Evolutionary conservation across 2,329 filamentous ascomycete species (phyloP), one percentile per base, ranked within the genome.

Genomic region (Aaosphaeria pasadenensis): DNA sequence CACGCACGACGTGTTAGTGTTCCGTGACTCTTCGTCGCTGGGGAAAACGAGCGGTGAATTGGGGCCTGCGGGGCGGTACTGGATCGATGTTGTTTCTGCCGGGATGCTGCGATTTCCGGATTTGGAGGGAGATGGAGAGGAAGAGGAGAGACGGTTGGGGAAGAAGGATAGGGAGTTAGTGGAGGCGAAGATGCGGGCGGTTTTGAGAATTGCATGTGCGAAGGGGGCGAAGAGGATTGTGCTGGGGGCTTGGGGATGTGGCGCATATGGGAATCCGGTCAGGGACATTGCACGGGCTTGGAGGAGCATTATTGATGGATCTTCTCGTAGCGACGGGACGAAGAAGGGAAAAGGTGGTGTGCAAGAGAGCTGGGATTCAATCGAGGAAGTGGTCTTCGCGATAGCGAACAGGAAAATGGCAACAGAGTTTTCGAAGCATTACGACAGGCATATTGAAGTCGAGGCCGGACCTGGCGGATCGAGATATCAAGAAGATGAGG

Each of bases 231-330:
- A 67, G 35, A 76, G 70, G 47, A 56, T 86, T 0, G 78, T 87
- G 0, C 69, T 86, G 0, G 84, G 84, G 0, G 82, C 83, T 0
- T 86, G 83, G 82, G 84, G 84, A 0, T 85, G 82, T 50, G 83
- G 83, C 3, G 81, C 81, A 0, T 83, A 84, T 48, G 82, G 81
- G 0, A 86, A 86, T 52, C 84, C 83, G 0, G 76, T 83, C 0
- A 67, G 67, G 1, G 81, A 86, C 62, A 69, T 86, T 30, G 82
- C 83, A 11, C 66, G 70, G 13, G 74, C 78, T 1, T 87, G 83
- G 77, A 72, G 70, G 50, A 74, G 69, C 49, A 62, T 64, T 4
- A 32, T 69, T 4, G 30, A 48, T 44, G 49, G 51, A 5, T 11
- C 40, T 33, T 9, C 33, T 9, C 33, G 9, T 9, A 13, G 2